These are phyloP conservation scores for Phlebiopsis gigantea DNA, from an alignment of 768 basidiomycete genomes.

Conservation along the genomic window DNA sequence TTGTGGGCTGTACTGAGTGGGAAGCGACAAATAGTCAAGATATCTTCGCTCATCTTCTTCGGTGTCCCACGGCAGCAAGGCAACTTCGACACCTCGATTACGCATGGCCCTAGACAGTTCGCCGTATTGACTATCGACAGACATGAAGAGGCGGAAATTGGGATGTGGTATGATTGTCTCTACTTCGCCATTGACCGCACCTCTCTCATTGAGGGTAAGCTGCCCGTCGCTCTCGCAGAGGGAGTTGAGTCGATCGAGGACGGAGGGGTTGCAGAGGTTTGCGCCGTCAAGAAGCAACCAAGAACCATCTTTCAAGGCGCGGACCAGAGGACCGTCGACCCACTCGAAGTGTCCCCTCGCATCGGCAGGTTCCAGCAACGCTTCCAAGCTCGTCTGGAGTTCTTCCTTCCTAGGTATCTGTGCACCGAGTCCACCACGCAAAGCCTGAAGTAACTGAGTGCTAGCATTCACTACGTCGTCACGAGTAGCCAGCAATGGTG, in stretches of 20 bases:
- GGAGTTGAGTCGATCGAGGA: constrained; percentile 94
- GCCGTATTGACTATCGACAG: constrained; percentile 84
- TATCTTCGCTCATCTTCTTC: constrained; percentile 45
- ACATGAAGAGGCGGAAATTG: constrained; percentile 91
- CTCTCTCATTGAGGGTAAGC: constrained; percentile 85
- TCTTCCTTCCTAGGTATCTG: background rate
- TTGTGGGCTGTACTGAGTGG: constrained; percentile 15
- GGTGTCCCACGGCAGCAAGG: constrained; percentile 32
- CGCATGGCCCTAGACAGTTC: constrained; percentile 98
- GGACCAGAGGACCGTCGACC: constrained; percentile 89
- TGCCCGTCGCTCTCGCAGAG: constrained; percentile 85
- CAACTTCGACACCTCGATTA: constrained; percentile 90
- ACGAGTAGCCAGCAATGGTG: background rate
- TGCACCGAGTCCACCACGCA: background rate
- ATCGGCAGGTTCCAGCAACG: constrained; percentile 21
- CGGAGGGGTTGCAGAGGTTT: constrained; percentile 92
- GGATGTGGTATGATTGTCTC: constrained; percentile 79
- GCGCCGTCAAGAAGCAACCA: constrained; percentile 93
- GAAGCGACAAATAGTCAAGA: constrained; percentile 46
- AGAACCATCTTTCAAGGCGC: constrained; percentile 78
- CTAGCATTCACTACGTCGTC: background rate
- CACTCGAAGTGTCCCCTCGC: constrained; percentile 73
- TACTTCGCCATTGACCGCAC: constrained; percentile 71
- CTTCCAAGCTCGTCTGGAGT: constrained; percentile 17
- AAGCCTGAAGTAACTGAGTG: background rate